phyloP scores from a whole-genome alignment of 2,329 filamentous ascomycete species.

The Paecilomyces variotii region DNA sequence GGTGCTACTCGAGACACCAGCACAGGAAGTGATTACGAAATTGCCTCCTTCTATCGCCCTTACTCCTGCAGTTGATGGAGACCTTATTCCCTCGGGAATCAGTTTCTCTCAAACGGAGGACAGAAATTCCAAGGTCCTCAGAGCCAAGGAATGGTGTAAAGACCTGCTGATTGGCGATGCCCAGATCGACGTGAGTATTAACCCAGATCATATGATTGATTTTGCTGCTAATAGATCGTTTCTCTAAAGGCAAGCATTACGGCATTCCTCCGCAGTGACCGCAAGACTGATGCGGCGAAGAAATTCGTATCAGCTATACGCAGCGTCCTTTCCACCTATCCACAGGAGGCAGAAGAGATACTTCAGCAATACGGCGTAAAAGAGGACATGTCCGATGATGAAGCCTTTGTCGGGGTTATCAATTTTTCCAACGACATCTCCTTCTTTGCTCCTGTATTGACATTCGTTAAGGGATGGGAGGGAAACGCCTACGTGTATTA shows the following conservation, averaged over 20 bases:
- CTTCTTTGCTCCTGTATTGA: constrained; percentile 38
- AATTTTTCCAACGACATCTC: constrained; percentile 39
- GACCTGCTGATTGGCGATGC: constrained; percentile 43
- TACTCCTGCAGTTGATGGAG: constrained; percentile 36
- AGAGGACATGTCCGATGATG: constrained; percentile 27
- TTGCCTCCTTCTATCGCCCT: constrained; percentile 27
- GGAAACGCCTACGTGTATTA: constrained; percentile 33
- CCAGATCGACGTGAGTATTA: constrained; percentile 36
- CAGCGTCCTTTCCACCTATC: constrained; percentile 14
- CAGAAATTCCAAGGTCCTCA: constrained; percentile 21
- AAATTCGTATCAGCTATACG: constrained; percentile 15
- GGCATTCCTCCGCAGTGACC: constrained; percentile 19
- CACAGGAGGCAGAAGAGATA: constrained; percentile 17
- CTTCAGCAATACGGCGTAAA: constrained; percentile 35
- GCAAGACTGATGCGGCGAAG: constrained; percentile 14
- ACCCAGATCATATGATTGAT: constrained; percentile 1
- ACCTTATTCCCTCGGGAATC: constrained; percentile 26
- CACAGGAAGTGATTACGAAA: constrained; percentile 34
- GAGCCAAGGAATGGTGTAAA: constrained; percentile 39
- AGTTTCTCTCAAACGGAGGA: constrained; percentile 16
- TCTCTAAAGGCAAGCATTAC: constrained; percentile 19
- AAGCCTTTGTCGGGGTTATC: constrained; percentile 36
- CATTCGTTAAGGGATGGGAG: constrained; percentile 32
- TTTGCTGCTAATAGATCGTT: constrained; percentile 1
- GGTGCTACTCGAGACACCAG: constrained; percentile 32